phyloP scores from a whole-genome alignment of 768 basidiomycete genomes.

The Xerocomellus amylosporus region DNA sequence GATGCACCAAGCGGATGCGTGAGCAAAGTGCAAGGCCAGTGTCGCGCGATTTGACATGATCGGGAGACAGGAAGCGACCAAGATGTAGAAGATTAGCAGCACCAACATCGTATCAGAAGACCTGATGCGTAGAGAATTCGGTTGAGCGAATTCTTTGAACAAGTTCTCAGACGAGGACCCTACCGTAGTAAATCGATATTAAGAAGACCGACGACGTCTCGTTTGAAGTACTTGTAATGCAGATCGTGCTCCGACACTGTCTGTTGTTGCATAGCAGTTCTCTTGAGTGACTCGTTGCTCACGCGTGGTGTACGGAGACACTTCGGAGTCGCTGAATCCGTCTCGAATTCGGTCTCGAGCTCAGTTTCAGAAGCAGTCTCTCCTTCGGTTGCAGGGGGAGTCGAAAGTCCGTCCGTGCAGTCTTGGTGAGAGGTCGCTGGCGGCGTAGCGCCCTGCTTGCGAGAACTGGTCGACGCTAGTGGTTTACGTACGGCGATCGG shows the following conservation, averaged over 20 bases:
- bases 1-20: conserved; percentile 81
- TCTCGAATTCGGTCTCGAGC: conserved; percentile 59
- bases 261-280: neutral
- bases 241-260: conserved; percentile 81
- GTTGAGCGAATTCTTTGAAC: conserved; percentile 13
- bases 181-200: conserved; percentile 88
- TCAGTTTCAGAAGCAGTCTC: conserved; percentile 74
- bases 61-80: conserved; percentile 59
- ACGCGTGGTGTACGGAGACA: neutral
- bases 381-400: conserved; percentile 67
- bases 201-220: conserved; percentile 76
- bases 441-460: conserved; percentile 14
- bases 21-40: conserved; percentile 71
- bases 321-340: conserved; percentile 31
- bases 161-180: conserved; percentile 19
- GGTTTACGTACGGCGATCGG: conserved; percentile 85
- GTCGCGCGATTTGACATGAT: conserved; percentile 45
- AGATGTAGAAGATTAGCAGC: conserved; percentile 67
- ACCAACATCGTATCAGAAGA: conserved; percentile 82
- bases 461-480: conserved; percentile 32
- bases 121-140: conserved; percentile 41
- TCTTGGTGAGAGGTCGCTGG: conserved; percentile 18
- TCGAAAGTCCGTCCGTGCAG: conserved; percentile 40
- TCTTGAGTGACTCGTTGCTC: conserved; percentile 8
- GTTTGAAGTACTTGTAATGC: conserved; percentile 83